A percentile compares a stretch with the other conserved stretches of the same genome.
phyloP scores from a whole-genome alignment of 331 rosid species.

The Telfairia occidentalis region DNA sequence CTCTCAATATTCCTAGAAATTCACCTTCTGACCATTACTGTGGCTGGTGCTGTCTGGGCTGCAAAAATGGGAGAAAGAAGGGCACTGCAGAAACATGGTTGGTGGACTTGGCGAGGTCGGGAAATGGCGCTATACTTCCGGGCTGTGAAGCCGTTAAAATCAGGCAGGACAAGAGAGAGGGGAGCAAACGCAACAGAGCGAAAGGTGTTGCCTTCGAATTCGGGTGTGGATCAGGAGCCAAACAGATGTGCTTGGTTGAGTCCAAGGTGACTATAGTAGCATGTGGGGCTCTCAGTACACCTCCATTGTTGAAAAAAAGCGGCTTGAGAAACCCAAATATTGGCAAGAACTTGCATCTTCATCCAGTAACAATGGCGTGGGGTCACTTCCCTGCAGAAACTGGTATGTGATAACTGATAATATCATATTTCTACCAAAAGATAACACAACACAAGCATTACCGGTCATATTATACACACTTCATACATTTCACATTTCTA shows the following conservation, averaged over 20 bases:
- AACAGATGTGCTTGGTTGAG: conserved; percentile 50
- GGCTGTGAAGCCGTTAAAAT: conserved; percentile 46
- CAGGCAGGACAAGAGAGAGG: conserved; percentile 30
- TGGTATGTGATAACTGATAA: not conserved
- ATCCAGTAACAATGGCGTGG: conserved; percentile 83
- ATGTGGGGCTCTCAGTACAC: conserved; percentile 68
- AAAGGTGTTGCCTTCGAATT: conserved; percentile 45
- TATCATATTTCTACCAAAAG: not conserved
- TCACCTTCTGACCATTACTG: conserved; percentile 59
- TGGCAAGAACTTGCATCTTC: conserved; percentile 69
- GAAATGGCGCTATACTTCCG: conserved; percentile 63
- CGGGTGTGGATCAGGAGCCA: conserved; percentile 23
- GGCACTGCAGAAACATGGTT: conserved; percentile 76
- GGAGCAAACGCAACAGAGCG: conserved; percentile 30
- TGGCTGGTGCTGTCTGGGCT: conserved; percentile 82
- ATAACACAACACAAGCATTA: not conserved
- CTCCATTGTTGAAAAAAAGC: conserved; percentile 44
- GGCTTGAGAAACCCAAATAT: conserved; percentile 52
- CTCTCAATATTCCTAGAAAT: conserved; percentile 48
- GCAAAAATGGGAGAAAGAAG: conserved; percentile 64
- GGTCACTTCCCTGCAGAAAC: conserved; percentile 59
- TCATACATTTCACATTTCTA: not conserved
- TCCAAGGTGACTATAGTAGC: conserved; percentile 72
- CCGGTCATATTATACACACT: not conserved
- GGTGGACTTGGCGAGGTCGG: conserved; percentile 60